These are phyloP conservation scores for Plasmodium billcollinsi DNA, from an alignment of 169 alveolate genomes.

Conservation along the genomic window DNA sequence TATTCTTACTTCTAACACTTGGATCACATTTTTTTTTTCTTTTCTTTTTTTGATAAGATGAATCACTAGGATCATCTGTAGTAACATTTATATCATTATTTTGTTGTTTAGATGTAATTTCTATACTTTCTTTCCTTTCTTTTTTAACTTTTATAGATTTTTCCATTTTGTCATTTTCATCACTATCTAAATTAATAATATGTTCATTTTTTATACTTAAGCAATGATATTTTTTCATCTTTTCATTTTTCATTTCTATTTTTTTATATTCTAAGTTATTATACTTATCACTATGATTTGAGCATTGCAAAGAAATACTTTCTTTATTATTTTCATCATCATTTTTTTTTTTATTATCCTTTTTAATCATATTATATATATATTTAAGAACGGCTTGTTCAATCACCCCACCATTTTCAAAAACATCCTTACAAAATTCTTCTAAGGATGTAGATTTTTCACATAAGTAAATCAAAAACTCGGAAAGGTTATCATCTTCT, in stretches of 20 bases:
- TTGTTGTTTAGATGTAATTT: no score
- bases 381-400: conserved; percentile 53
- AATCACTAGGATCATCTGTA: background rate
- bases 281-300: background rate
- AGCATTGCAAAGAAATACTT: background rate
- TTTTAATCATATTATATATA: conserved; percentile 30
- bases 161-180: background rate
- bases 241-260: conserved; percentile 56
- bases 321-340: conserved; percentile 8
- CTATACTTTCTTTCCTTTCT: background rate
- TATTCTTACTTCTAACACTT: no score
- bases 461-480: conserved; percentile 41
- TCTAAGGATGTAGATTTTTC: conserved; percentile 50
- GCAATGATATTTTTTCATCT: conserved; percentile 54
- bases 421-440: conserved; percentile 58
- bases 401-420: conserved; percentile 71
- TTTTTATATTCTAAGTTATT: background rate
- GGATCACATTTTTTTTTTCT: background rate
- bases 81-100: background rate
- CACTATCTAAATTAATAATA: background rate
- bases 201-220: conserved; percentile 34
- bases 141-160: background rate
- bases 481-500: conserved; percentile 58
- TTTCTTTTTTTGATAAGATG: background rate
- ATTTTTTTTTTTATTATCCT: background rate